These are phyloP conservation scores for Graphiopsis chlorocephala DNA, from an alignment of 2,329 filamentous ascomycete genomes.

Conservation along the genomic window DNA sequence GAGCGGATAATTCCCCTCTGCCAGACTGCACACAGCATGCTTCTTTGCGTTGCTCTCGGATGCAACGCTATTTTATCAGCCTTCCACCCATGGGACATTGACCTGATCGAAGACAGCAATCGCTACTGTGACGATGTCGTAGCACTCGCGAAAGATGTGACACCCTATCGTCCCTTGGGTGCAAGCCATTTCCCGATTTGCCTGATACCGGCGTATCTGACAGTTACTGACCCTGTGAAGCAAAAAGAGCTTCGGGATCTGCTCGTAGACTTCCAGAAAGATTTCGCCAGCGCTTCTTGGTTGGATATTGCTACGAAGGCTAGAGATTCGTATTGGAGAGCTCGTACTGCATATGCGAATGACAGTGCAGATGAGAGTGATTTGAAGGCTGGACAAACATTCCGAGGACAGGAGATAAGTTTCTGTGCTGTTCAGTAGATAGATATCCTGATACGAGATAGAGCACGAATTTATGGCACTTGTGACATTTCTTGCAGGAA, in stretches of 20 bases:
- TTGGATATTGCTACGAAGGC: background rate
- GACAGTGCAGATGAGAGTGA: background rate
- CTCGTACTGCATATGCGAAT: background rate
- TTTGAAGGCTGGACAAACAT: background rate
- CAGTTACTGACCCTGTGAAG: background rate
- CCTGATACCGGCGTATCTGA: slow-evolving; percentile 1
- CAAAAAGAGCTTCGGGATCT: background rate
- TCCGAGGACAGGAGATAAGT: background rate
- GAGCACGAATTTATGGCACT: background rate
- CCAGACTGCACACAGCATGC: slow-evolving; percentile 9
- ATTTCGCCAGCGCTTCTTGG: slow-evolving; percentile 1
- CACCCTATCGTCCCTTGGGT: slow-evolving; percentile 4
- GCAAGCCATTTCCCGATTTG: slow-evolving; percentile 13
- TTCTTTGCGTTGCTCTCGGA: slow-evolving; percentile 1
- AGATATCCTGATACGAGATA: background rate
- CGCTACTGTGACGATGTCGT: background rate
- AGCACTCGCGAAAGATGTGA: background rate
- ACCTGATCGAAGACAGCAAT: background rate
- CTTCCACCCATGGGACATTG: background rate
- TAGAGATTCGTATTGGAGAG: background rate
- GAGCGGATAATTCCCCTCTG: background rate
- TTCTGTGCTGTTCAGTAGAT: background rate
- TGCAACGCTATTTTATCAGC: slow-evolving; percentile 9
- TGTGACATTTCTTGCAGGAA: background rate
- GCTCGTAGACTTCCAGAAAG: slow-evolving; percentile 2